Conservation (phyloP, 2,329 filamentous ascomycete species). For the Fusarium sacchari region DNA sequence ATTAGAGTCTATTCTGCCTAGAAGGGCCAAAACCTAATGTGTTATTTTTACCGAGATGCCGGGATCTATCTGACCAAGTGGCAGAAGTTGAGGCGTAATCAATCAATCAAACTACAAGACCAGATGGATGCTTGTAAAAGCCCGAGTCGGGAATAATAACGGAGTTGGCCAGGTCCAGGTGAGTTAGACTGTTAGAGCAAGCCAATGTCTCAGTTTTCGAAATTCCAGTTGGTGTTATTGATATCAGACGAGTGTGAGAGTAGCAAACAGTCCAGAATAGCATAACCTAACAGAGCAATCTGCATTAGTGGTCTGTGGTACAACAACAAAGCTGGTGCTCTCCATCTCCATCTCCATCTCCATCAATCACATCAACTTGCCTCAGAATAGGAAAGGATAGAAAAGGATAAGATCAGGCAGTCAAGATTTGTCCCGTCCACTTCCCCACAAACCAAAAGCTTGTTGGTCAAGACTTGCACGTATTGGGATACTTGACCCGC, state of each 20-base stretch:
- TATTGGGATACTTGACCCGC: slow-evolving; percentile 29
- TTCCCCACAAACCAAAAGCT: slow-evolving; percentile 39
- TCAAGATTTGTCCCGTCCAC: slow-evolving; percentile 32
- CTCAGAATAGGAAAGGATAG: neutral
- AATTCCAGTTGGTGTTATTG: neutral
- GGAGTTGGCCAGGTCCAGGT: neutral
- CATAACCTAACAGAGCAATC: neutral
- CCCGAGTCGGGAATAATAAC: slow-evolving; percentile 14
- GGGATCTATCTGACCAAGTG: too few species aligned
- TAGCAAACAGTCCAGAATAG: neutral
- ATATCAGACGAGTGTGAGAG: neutral
- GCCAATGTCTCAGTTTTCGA: neutral
- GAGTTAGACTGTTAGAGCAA: neutral
- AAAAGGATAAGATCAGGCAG: slow-evolving; percentile 10
- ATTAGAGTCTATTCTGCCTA: too few species aligned
- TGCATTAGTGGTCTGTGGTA: slow-evolving; percentile 29
- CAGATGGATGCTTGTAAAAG: neutral
- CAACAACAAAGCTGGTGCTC: neutral
- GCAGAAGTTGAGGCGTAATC: too few species aligned
- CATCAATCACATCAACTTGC: slow-evolving; percentile 4
- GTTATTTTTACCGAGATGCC: too few species aligned
- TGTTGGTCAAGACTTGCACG: slow-evolving; percentile 30
- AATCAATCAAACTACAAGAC: neutral
- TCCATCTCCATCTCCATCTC: neutral
- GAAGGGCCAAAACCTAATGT: too few species aligned